Conservation (phyloP, 2,329 filamentous ascomycete genomes). For the Plenodomus biglobosus region DNA sequence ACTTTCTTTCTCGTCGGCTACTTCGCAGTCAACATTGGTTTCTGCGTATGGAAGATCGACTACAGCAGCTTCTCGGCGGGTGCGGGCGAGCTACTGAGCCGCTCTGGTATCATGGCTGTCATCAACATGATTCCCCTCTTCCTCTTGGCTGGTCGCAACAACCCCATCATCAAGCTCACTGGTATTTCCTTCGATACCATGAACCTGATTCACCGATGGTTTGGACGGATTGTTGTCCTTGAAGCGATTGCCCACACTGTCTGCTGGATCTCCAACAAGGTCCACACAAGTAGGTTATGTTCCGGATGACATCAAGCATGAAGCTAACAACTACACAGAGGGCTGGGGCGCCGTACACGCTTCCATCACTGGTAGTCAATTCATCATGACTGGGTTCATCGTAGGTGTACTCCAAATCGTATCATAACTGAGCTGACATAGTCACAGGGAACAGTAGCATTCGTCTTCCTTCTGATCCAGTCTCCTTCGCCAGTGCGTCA, state of each 20-base stretch:
- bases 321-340: slow-evolving; percentile 32
- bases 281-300: slow-evolving; percentile 38
- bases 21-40: slow-evolving; percentile 52
- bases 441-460: slow-evolving; percentile 58
- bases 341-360: slow-evolving; percentile 54
- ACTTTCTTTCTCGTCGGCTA: slow-evolving; percentile 52
- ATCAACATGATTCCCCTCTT: slow-evolving; percentile 81
- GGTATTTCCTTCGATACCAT: slow-evolving; percentile 80
- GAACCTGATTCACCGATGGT: slow-evolving; percentile 79
- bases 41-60: slow-evolving; percentile 59
- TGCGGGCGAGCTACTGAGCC: slow-evolving; percentile 64
- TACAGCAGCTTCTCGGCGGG: slow-evolving; percentile 71
- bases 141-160: slow-evolving; percentile 73
- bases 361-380: slow-evolving; percentile 47
- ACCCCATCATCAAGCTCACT: slow-evolving; percentile 71
- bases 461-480: slow-evolving; percentile 66
- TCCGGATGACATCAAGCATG: neutral
- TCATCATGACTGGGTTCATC: slow-evolving; percentile 65
- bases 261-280: slow-evolving; percentile 57
- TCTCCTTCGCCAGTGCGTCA: slow-evolving; percentile 72
- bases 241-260: slow-evolving; percentile 68
- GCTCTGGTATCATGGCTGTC: slow-evolving; percentile 68
- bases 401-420: slow-evolving; percentile 56
- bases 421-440: slow-evolving; percentile 62
- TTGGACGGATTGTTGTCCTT: slow-evolving; percentile 72